Base-by-base conservation (phyloP, 176 grass and related monocot species). In the Rhipidocladum racemiflorum region DNA sequence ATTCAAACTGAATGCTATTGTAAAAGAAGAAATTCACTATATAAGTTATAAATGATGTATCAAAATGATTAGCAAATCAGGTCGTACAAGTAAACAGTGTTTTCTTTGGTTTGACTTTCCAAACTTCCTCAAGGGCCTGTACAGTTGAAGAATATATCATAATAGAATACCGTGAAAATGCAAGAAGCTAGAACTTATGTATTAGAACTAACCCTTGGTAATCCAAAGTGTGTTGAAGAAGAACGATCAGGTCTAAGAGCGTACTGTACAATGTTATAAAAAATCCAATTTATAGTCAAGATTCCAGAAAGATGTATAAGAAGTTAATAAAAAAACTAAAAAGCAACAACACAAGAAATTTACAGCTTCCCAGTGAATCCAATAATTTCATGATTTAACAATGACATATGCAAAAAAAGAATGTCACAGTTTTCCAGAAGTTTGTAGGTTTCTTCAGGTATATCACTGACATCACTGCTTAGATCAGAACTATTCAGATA, bases 371-470 rank as follows among this genome's bases (percentile, higher is more conserved):
- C 14, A 21, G 11, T 40, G 27, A 83, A 89, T 46, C 34, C 29
- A 80, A 69, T 55, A 79, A 63, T 63, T 69, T 68, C 45, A 63
- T 45, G 25, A 68, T 68, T 34, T 27, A 79, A 80, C 5, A 86
- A 59, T 44, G n/a, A 78, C 16, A 75, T 18, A 78, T 40, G 42
- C 40, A 72, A 40, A 67, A 51, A 92, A 54, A 95, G 89, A 83
- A 99, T 89, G 73, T 99, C 85, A 72, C 96, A 99, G 65, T 93
- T 78, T 82, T 93, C 84, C 38, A 99, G 72, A 83, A 99, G 91
- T 71, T 83, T 76, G 34, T 99, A 99, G 68, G 92, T 99, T 89
- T 95, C 88, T 85, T 95, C 91, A 64, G 96, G 96, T 93, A 98
- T 98, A 35, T 95, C 92, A 84, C 96, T 98, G 56, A 90, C 92